Evolutionary conservation across 2,329 filamentous ascomycete genomes (phyloP).

Genomic region (Aspergillus spinulosporus): DNA sequence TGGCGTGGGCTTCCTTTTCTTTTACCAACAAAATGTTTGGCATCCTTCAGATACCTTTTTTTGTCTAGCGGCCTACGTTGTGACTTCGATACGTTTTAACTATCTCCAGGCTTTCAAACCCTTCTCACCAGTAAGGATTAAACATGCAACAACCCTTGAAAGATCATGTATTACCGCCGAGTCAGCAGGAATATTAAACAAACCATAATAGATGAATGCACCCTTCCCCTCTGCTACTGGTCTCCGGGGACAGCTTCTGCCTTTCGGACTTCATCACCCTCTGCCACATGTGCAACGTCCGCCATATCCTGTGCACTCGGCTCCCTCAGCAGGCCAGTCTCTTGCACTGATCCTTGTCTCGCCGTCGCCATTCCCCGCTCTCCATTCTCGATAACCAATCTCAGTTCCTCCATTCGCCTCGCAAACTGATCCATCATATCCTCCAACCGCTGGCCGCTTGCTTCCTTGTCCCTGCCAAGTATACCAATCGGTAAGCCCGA

Average conservation of each 20-base stretch:
- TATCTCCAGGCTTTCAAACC: background rate
- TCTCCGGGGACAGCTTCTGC: background rate
- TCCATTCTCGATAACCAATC: conserved; percentile 43
- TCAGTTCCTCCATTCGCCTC: conserved; percentile 45
- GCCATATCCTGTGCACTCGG: background rate
- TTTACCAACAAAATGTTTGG: background rate
- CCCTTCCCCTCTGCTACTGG: background rate
- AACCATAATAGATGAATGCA: background rate
- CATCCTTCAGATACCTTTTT: conserved; percentile 3
- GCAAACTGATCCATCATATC: conserved; percentile 51
- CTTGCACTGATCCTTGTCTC: background rate
- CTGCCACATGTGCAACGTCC: background rate
- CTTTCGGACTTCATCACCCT: background rate
- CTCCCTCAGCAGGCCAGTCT: background rate
- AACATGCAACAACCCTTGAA: too few species aligned
- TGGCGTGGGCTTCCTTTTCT: background rate
- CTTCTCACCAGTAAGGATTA: background rate
- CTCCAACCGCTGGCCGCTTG: conserved; percentile 38
- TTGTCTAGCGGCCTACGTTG: background rate
- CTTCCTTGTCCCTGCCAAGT: conserved; percentile 25
- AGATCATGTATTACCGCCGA: too few species aligned
- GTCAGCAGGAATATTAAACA: background rate
- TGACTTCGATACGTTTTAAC: background rate
- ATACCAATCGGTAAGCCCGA: conserved; percentile 30
- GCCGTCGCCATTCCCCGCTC: conserved; percentile 11